Conservation (phyloP, 345 rosid species). For the Excoecaria agallocha region DNA sequence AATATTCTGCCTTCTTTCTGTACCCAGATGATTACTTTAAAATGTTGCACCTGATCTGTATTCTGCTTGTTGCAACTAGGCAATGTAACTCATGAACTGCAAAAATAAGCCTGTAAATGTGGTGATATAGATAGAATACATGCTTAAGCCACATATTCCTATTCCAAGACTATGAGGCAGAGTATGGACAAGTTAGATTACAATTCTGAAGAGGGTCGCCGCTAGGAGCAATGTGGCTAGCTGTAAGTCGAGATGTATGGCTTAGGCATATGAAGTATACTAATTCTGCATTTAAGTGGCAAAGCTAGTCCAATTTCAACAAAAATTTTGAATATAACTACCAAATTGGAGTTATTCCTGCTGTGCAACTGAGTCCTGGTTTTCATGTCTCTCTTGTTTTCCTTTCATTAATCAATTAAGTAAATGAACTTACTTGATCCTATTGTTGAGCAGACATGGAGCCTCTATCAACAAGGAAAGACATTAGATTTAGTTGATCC, state of each 20-base stretch:
- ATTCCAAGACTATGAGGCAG: too few relatives aligned
- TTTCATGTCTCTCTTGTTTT: background rate
- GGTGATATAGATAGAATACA: background rate
- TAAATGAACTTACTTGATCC: background rate
- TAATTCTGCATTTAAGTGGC: background rate
- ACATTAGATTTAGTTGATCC: conserved; percentile 64
- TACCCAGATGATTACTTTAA: background rate
- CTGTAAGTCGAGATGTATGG: background rate
- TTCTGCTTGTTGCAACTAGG: background rate
- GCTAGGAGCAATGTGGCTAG: background rate
- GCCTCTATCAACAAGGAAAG: conserved; percentile 50
- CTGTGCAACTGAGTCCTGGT: background rate
- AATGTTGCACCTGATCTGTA: background rate
- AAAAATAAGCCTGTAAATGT: background rate
- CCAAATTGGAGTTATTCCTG: background rate
- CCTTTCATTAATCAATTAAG: background rate
- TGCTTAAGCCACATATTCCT: background rate
- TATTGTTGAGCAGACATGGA: conserved; percentile 56
- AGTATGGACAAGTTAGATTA: too few relatives aligned
- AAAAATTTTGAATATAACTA: background rate
- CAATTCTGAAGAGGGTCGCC: background rate
- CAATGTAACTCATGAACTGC: background rate
- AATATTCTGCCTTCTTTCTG: background rate
- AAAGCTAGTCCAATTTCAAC: background rate
- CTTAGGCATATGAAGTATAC: too few relatives aligned